Base-by-base conservation (phyloP, 2,329 filamentous ascomycete genomes). In the Venturia pyrina region DNA sequence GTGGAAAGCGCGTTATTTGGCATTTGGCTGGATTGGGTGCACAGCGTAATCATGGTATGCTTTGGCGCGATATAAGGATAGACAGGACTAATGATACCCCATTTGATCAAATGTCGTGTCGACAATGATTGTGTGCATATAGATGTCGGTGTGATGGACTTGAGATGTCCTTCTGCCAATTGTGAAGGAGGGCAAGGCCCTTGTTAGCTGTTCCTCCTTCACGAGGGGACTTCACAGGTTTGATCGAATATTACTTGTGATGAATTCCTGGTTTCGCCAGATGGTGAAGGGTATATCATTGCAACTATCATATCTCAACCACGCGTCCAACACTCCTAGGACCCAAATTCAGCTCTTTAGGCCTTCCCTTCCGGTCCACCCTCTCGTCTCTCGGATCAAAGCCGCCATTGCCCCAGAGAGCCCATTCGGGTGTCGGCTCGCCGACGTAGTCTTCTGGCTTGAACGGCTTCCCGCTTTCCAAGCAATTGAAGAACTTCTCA, bases 371-470 rank as follows among this genome's bases (percentile, higher is more conserved):
- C 70, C 89, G 85, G 75, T 93, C 90, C 10, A 97, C 92, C 69
- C 93, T 84, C 75, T 89, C 85, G 77, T 98, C 95, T 62, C 90
- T 83, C 0, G 93, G 93, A 78, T 98, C 91, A 75, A 98, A 98
- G 0, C 93, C 95, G 1, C 93, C 93, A 69, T 93, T 90, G 0
- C 93, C 95, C 91, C 92, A 98, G 21, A 89, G 86, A 11, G 93
- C 93, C 95, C 93, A 98, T 74, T 96, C 91, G 0, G 92, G 90
- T 46, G 92, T 98, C 70, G 89, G 83, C 50, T 82, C 82, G 4
- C 88, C 90, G 81, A 96, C 90, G 77, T 98, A 98, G 73, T 98
- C 93, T 78, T 96, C 91, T 0, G 93, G 92, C 10, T 90, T 84
- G 21, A 84, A 85, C 43, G 89, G 85, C 61, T 1, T 75, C 70